These are phyloP conservation scores for Panicum miliaceum DNA, from an alignment of 176 grass and related monocot genomes.

Conservation along the genomic window DNA sequence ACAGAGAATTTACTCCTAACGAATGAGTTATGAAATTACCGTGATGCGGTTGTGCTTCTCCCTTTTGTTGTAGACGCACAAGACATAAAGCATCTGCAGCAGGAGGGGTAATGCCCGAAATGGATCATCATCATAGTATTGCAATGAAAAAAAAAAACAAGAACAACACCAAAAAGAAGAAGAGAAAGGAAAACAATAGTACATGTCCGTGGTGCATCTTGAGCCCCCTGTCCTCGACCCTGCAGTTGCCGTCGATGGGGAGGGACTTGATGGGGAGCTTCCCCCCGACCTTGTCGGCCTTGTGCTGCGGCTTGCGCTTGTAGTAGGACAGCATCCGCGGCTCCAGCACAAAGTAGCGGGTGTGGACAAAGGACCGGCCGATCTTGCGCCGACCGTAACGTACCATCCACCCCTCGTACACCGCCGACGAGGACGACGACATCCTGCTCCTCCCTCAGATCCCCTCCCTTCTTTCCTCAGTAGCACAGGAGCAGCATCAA, in stretches of 20 bases:
- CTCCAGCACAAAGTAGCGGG: slow-evolving; percentile 94
- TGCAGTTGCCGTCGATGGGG: slow-evolving; percentile 84
- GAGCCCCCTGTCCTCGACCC: slow-evolving; percentile 96
- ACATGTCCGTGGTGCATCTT: slow-evolving; percentile 92
- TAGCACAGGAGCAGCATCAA: background rate
- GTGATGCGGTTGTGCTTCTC: slow-evolving; percentile 87
- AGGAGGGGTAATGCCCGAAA: slow-evolving; percentile 3
- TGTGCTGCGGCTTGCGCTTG: slow-evolving; percentile 92
- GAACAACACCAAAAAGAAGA: slow-evolving; percentile 8
- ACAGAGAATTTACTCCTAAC: background rate
- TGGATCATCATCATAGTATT: background rate
- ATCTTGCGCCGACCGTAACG: slow-evolving; percentile 90
- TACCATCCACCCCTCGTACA: slow-evolving; percentile 99
- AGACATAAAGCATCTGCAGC: slow-evolving; percentile 83
- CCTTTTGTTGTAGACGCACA: slow-evolving; percentile 96
- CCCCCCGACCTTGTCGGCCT: slow-evolving; percentile 37
- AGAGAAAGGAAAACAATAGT: background rate
- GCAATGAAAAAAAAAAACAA: background rate
- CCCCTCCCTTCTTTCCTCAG: background rate
- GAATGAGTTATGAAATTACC: slow-evolving; percentile 42
- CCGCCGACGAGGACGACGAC: slow-evolving; percentile 49
- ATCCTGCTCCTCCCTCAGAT: slow-evolving; percentile 18
- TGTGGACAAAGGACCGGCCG: slow-evolving; percentile 83
- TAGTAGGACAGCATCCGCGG: slow-evolving; percentile 78
- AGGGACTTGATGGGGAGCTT: slow-evolving; percentile 96